A percentile compares a stretch with the other conserved stretches of the same genome.
Evolutionary conservation across 805 yeast genomes (phyloP).

Genomic region (Kuraishia capsulata): DNA sequence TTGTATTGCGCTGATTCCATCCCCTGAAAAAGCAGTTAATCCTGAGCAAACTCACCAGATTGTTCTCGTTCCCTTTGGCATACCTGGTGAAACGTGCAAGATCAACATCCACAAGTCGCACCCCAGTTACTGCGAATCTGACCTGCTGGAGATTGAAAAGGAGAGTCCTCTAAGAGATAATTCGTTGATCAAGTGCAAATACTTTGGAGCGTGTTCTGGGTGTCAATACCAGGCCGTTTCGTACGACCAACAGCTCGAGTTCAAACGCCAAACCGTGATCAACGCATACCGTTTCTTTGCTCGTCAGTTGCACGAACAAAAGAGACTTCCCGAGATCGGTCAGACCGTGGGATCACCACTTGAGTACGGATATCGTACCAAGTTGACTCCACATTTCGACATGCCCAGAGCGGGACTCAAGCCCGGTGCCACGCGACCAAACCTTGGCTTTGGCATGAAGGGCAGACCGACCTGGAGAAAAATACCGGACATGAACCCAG

Average conservation of each 20-base stretch:
- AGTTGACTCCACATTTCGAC: conserved; percentile 92
- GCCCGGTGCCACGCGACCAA: conserved; percentile 38
- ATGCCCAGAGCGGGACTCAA: conserved; percentile 42
- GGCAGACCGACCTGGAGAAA: conserved; percentile 70
- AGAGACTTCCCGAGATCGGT: conserved; percentile 49
- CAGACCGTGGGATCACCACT: conserved; percentile 55
- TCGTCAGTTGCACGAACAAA: conserved; percentile 33
- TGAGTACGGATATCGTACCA: conserved; percentile 74
- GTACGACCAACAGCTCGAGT: conserved; percentile 62
- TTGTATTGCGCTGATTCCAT: conserved; percentile 64
- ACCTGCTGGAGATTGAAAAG: conserved; percentile 38
- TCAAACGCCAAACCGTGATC: conserved; percentile 65
- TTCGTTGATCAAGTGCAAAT: conserved; percentile 58
- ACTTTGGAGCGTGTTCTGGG: conserved; percentile 91
- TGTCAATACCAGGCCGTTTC: conserved; percentile 83
- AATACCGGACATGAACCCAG: conserved; percentile 23
- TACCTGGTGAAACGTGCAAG: conserved; percentile 75
- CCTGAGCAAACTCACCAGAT: conserved; percentile 35
- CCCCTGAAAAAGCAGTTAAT: conserved; percentile 40
- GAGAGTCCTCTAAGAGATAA: conserved; percentile 41
- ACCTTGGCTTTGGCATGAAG: conserved; percentile 83
- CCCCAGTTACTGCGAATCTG: conserved; percentile 66
- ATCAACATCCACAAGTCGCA: conserved; percentile 73
- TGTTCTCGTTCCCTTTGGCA: conserved; percentile 75
- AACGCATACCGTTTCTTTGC: conserved; percentile 81